Evolutionary conservation across 495 filamentous ascomycete genomes (phyloP), one percentile per base, ranked within the genome.

Genomic region (Aspergillus egyptiacus): DNA sequence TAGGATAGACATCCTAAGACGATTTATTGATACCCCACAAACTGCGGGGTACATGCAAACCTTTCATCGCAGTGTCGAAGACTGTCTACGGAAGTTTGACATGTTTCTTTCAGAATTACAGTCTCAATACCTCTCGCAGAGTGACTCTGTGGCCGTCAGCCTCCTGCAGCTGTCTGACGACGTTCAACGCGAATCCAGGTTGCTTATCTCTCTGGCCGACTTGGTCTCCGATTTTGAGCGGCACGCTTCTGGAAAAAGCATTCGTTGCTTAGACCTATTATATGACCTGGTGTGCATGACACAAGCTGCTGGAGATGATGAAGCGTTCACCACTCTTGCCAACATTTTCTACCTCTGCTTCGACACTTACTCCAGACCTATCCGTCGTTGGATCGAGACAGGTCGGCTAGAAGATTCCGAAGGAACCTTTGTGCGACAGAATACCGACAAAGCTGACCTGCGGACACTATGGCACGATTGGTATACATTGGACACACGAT

Each of bases 371-470:
- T 74, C 91, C 22, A 80, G 78, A 10, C 87, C 89, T 0, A 81
- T 96, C 22, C 75, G 82, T 22, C 64, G 70, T 2, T 98, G 93
- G 93, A 93, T 95, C 84, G 83, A 89, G 55, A 75, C 76, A 32
- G 91, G 91, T 2, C 77, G 82, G 44, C 65, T 95, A 10, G 70
- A 76, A 13, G 68, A 75, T n/a, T 54, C 72, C 2, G 68, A 69
- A 1, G 80, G 89, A 53, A 71, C 95, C 59, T 95, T 96, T 56
- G 74, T 96, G n/a, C 67, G 67, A 0, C 74, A 83, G 40, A 69
- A 70, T 10, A 61, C 71, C 9, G 71, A 72, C 3, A 72, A 81
- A 32, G 74, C 78, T 28, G 81, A 89, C 22, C 61, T 81, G 10
- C 70, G 74, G 14, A 79, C 77, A 8, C 63, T 91, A 1, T 98